These are phyloP conservation scores for Trametes punicea DNA, from an alignment of 768 basidiomycete species.

Conservation along the genomic window DNA sequence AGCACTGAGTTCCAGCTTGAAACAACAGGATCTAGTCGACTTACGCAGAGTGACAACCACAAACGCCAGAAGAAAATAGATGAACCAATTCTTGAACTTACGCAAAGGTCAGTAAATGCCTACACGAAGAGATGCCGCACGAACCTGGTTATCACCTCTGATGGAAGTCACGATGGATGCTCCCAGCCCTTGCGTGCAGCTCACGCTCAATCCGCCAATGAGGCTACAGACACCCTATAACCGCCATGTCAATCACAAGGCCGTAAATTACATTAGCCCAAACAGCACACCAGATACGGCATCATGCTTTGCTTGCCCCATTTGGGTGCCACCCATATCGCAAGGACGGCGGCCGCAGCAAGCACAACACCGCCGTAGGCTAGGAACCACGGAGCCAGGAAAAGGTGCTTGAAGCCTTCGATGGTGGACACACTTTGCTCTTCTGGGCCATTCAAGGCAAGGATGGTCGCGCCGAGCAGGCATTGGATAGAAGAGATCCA, in stretches of 20 bases:
- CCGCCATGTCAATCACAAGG: neutral
- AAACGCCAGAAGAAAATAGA: constrained; percentile 78
- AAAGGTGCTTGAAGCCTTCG: constrained; percentile 65
- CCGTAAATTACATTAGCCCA: neutral
- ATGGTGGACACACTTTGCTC: constrained; percentile 68
- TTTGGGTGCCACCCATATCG: constrained; percentile 77
- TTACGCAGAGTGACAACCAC: constrained; percentile 72
- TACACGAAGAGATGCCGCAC: constrained; percentile 18
- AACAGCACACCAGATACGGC: constrained; percentile 48
- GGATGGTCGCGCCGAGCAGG: constrained; percentile 81
- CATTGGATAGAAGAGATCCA: constrained; percentile 90
- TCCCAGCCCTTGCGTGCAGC: constrained; percentile 88
- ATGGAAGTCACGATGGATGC: constrained; percentile 78
- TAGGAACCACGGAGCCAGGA: constrained; percentile 79
- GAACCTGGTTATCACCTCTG: constrained; percentile 67
- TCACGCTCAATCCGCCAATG: constrained; percentile 90
- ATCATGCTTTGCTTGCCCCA: constrained; percentile 89
- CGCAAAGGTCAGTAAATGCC: neutral
- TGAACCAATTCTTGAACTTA: constrained; percentile 87
- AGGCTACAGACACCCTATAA: constrained; percentile 73
- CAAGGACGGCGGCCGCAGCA: constrained; percentile 54
- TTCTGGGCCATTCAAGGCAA: constrained; percentile 80
- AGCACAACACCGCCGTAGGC: constrained; percentile 60
- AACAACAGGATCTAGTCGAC: constrained; percentile 22
- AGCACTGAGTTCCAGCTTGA: neutral